These are phyloP conservation scores for Talaromyces atroroseus DNA, from an alignment of 2,329 filamentous ascomycete species.

Conservation along the genomic window DNA sequence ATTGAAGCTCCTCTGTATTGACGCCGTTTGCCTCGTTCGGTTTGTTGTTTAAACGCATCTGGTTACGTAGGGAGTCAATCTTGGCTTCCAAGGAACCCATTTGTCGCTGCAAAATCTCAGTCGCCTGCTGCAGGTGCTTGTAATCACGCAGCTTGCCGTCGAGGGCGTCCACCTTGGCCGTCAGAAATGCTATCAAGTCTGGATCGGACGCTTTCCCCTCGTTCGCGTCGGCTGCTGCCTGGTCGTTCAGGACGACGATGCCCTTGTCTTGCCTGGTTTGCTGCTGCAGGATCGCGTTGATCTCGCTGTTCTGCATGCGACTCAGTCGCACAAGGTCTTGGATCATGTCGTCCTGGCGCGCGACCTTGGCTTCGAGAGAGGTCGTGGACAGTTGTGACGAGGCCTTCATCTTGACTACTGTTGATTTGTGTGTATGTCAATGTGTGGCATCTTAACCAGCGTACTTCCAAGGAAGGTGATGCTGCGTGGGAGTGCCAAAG, in stretches of 20 bases:
- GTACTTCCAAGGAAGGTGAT: background rate
- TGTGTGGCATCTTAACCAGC: background rate
- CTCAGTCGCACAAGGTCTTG: conserved; percentile 6
- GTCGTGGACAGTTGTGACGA: background rate
- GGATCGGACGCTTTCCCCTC: background rate
- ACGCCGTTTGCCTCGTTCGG: background rate
- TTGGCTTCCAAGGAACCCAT: background rate
- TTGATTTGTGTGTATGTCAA: background rate
- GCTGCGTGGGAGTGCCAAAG: background rate
- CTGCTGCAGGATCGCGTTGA: conserved; percentile 1
- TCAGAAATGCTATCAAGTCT: background rate
- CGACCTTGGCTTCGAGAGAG: conserved; percentile 1
- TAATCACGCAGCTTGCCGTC: background rate
- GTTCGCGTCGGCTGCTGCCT: too few relatives aligned
- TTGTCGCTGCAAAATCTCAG: background rate
- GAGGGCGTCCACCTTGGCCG: background rate
- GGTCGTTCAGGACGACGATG: background rate
- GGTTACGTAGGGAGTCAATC: background rate
- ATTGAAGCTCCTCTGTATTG: conserved; percentile 1
- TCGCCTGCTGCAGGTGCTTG: background rate
- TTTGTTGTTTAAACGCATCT: background rate
- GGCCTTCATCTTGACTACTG: background rate
- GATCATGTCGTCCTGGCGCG: conserved; percentile 8
- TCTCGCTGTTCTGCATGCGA: conserved; percentile 9
- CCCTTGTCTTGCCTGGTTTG: background rate